Conservation (phyloP, 805 yeast species). For the Candida patagonica region DNA sequence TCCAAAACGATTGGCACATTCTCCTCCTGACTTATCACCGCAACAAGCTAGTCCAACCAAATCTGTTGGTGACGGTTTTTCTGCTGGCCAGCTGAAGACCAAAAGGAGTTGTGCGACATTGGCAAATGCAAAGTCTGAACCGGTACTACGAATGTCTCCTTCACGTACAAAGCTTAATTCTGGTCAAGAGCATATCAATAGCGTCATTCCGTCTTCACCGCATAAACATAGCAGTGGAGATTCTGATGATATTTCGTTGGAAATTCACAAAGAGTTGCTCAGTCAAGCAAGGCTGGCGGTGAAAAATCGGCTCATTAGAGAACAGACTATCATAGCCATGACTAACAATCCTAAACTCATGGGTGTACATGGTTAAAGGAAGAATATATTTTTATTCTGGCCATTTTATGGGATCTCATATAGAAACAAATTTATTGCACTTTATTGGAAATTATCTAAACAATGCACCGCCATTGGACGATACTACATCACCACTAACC, state of each 20-base stretch:
- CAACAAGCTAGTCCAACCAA: neutral
- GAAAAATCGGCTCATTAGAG: conserved; percentile 16
- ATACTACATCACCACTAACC: conserved; percentile 12
- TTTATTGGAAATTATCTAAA: neutral
- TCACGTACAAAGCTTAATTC: no score
- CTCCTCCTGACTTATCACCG: neutral
- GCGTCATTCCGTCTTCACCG: no score
- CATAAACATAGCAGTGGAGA: no score
- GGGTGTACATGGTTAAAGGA: neutral
- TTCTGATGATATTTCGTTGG: neutral
- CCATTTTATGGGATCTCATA: no score
- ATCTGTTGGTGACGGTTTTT: no score
- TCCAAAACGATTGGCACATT: neutral
- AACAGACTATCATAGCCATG: conserved; percentile 3
- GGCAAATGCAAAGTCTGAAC: no score
- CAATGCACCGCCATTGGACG: conserved; percentile 9
- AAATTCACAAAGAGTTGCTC: conserved; percentile 14
- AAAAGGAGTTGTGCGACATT: no score
- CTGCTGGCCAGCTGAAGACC: no score
- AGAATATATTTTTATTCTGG: neutral
- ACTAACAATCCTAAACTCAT: conserved; percentile 1
- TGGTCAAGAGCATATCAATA: no score
- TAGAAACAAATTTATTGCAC: neutral
- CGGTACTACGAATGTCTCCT: no score
- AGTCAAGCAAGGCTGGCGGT: conserved; percentile 22